Base-by-base conservation (phyloP, 352 stramenopile genomes). In the Globisporangium apiculatum region DNA sequence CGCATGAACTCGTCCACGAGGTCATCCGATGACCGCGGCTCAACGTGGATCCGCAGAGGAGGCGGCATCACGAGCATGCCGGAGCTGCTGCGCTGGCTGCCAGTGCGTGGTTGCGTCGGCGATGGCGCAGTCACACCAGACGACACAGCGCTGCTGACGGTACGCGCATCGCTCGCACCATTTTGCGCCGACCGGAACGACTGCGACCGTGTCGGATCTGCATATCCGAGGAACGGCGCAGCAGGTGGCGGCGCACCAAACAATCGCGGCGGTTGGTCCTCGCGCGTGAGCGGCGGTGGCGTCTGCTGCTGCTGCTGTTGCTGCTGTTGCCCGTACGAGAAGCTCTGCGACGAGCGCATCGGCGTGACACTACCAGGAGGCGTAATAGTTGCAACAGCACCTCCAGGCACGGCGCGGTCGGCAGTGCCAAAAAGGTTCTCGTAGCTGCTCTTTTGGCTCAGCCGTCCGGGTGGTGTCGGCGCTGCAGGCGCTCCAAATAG, bases 1-100 rank as follows among this genome's bases (percentile, higher is more conserved):
- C 69, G 71, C 53, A 90, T 63, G 61, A 92, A 92, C 18, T 85
- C 76, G 46, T 90, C 72, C 12, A 90, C 60, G 12, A 90, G 62
- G 1, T 84, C 68, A 57, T 88, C 73, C 7, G 82, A 57, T 38
- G 67, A 67, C 37, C 72, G 58, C 42, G 59, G 48, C 35, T 67
- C 60, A 0, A 64, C 59, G 40, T 68, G 52, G 52, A 77, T 64
- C 2, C 66, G 66, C 37, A 58, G 63, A 45, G 62, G 62, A 0
- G 63, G 57, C 31, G 65, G 63, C 0, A 64, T 53, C 17, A 45
- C 31, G 15, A 69, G 53, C 8, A 62, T 35, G 50, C 24, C 60
- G 35, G 57, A 56, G 53, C 55, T 73, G 43, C 57, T 53, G 8
- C 55, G 68, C 9, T 64, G 54, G 46, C 48, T 57, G 38, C 31